Conservation (phyloP, 2,329 filamentous ascomycete species). For the Pseudogymnoascus sp. region DNA sequence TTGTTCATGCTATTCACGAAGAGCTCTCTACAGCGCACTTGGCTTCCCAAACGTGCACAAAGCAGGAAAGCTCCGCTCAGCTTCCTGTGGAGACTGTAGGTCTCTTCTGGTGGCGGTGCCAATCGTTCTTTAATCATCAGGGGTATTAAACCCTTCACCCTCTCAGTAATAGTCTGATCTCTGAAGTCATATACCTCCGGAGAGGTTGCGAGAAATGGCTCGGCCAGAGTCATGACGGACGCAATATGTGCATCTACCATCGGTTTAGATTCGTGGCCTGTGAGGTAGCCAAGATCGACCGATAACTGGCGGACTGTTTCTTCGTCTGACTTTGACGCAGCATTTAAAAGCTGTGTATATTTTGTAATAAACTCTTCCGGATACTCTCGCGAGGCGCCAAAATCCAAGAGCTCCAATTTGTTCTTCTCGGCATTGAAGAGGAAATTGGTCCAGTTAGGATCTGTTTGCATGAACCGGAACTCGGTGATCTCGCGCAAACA, state of each 20-base stretch:
- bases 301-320: slow-evolving; percentile 58
- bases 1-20: slow-evolving; percentile 46
- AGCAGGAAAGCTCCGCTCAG: slow-evolving; percentile 90
- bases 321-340: slow-evolving; percentile 65
- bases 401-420: slow-evolving; percentile 86
- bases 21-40: slow-evolving; percentile 71
- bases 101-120: slow-evolving; percentile 91
- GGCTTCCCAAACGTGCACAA: slow-evolving; percentile 77
- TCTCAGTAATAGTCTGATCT: slow-evolving; percentile 92
- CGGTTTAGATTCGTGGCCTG: slow-evolving; percentile 71
- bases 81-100: slow-evolving; percentile 91
- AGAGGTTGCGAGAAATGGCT: slow-evolving; percentile 72
- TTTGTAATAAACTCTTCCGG: slow-evolving; percentile 69
- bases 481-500: slow-evolving; percentile 89
- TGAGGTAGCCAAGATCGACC: slow-evolving; percentile 78
- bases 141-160: slow-evolving; percentile 80
- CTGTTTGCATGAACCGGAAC: slow-evolving; percentile 98
- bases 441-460: slow-evolving; percentile 99
- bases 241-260: slow-evolving; percentile 91
- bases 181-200: slow-evolving; percentile 85
- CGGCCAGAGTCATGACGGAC: slow-evolving; percentile 80
- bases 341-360: slow-evolving; percentile 73
- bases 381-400: slow-evolving; percentile 84
- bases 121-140: slow-evolving; percentile 87
- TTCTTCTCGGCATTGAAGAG: slow-evolving; percentile 68